phyloP scores from a whole-genome alignment of 2,329 filamentous ascomycete species.

The Ophiocordyceps camponoti-saundersi region DNA sequence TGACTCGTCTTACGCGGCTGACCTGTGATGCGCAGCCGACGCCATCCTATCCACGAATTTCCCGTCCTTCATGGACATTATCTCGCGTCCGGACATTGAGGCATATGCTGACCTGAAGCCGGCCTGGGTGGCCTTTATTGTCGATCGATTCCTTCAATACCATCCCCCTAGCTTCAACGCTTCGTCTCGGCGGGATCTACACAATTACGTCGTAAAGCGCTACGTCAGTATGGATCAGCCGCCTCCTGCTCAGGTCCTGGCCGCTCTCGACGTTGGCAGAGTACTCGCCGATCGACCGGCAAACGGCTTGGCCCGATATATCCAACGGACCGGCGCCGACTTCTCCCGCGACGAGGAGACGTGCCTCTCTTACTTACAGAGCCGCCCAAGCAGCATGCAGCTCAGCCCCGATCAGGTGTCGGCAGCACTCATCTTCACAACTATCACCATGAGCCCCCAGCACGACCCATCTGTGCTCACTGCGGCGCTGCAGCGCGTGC shows the following conservation, averaged over 20 bases:
- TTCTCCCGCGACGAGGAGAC: constrained; percentile 63
- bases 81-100: constrained; percentile 47
- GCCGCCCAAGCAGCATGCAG: constrained; percentile 34
- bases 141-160: constrained; percentile 76
- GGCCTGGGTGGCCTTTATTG: constrained; percentile 57
- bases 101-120: constrained; percentile 50
- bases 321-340: constrained; percentile 58
- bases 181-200: constrained; percentile 51
- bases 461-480: constrained; percentile 39
- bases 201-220: constrained; percentile 47
- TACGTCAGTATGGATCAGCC: constrained; percentile 47
- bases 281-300: constrained; percentile 41
- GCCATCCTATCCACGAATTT: constrained; percentile 75
- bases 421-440: constrained; percentile 52
- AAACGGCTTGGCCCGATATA: constrained; percentile 43
- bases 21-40: constrained; percentile 45
- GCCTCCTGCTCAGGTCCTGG: constrained; percentile 54
- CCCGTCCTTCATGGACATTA: constrained; percentile 56
- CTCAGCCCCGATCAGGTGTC: constrained; percentile 72
- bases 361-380: constrained; percentile 36
- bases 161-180: constrained; percentile 76
- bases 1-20: background rate
- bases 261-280: constrained; percentile 51
- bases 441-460: constrained; percentile 37
- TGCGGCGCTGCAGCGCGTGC: constrained; percentile 42